These are phyloP conservation scores for Penicillium sp. DNA, from an alignment of 2,329 filamentous ascomycete genomes.

Conservation along the genomic window DNA sequence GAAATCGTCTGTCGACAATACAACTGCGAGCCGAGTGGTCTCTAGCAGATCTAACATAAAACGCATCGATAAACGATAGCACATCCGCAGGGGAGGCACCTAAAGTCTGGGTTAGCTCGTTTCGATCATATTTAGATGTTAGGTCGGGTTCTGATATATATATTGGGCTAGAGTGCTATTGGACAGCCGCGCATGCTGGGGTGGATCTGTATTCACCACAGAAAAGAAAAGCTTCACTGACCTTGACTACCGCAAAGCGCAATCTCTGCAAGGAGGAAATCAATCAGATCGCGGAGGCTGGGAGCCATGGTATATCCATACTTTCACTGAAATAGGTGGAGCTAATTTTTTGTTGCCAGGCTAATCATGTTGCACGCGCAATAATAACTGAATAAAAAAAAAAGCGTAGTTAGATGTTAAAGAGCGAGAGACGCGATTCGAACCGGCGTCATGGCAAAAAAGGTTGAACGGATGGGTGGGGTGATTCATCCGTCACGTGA, in stretches of 20 bases:
- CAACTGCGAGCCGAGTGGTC: slow-evolving; percentile 28
- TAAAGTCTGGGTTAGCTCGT: slow-evolving; percentile 30
- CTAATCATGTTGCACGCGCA: not conserved
- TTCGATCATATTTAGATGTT: not conserved
- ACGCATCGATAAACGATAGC: slow-evolving; percentile 39
- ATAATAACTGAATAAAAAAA: slow-evolving; percentile 1
- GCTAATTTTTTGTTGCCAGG: slow-evolving; percentile 12
- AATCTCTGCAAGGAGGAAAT: slow-evolving; percentile 63
- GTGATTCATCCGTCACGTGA: slow-evolving; percentile 12
- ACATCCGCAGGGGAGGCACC: slow-evolving; percentile 44
- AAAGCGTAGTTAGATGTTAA: slow-evolving; percentile 16
- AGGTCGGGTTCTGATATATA: not conserved
- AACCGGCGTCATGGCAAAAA: slow-evolving; percentile 32
- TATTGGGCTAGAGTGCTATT: not conserved
- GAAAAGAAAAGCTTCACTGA: slow-evolving; percentile 20
- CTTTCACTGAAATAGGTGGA: slow-evolving; percentile 4
- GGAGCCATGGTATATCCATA: slow-evolving; percentile 47
- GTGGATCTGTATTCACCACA: slow-evolving; percentile 13
- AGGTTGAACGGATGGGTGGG: slow-evolving; percentile 9
- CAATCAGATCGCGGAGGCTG: slow-evolving; percentile 61
- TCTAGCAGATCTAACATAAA: slow-evolving; percentile 37
- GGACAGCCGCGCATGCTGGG: slow-evolving; percentile 18
- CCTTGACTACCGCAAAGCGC: slow-evolving; percentile 63
- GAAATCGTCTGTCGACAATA: slow-evolving; percentile 55
- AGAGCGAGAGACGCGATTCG: slow-evolving; percentile 34